phyloP scores from a whole-genome alignment of 108 stramenopile genomes.

The Tribonema minus region DNA sequence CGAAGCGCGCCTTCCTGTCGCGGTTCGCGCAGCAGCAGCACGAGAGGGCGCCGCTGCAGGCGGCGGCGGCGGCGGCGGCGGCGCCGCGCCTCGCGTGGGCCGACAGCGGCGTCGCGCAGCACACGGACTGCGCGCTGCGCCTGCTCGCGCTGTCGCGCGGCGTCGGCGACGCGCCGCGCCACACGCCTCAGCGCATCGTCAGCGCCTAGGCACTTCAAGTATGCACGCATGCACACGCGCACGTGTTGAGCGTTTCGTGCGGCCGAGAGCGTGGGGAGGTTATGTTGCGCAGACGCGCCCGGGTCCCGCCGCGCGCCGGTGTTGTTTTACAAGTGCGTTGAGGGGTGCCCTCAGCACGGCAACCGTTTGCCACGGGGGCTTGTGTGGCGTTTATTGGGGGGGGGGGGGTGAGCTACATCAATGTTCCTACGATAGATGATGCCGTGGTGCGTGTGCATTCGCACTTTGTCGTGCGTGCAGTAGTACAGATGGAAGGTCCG shows the following conservation, averaged over 20 bases:
- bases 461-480: too few species aligned
- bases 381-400: neutral
- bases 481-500: too few species aligned
- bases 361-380: neutral
- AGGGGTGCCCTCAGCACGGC: neutral
- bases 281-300: neutral
- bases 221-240: neutral
- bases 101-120: neutral
- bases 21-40: neutral
- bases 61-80: neutral
- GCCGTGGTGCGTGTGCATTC: too few species aligned
- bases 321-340: neutral
- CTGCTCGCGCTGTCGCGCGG: too few species aligned
- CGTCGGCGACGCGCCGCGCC: too few species aligned
- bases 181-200: too few species aligned
- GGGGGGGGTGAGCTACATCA: too few species aligned
- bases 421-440: too few species aligned
- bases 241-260: neutral
- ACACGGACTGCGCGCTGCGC: neutral
- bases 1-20: neutral
- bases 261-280: too few species aligned
- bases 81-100: neutral
- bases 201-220: too few species aligned
- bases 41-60: neutral
- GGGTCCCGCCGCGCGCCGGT: neutral